These are phyloP conservation scores for Rosa persica DNA, from an alignment of 306 rosid species.

Conservation along the genomic window DNA sequence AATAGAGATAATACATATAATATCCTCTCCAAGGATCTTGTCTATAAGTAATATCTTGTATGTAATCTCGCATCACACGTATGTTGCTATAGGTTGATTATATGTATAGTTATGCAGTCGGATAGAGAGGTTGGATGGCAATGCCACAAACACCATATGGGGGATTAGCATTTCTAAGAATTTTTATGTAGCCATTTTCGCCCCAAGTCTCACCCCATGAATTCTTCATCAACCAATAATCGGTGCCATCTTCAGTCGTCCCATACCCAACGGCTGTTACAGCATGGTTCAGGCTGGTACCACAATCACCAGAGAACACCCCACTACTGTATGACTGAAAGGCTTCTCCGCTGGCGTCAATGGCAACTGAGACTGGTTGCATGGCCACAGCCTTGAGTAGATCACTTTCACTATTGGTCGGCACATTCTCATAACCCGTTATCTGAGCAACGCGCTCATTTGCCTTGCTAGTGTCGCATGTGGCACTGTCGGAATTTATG, in stretches of 20 bases:
- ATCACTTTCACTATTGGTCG: background rate
- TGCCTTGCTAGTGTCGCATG: background rate
- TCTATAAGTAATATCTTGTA: too few relatives aligned
- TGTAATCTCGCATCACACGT: too few relatives aligned
- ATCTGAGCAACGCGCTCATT: background rate
- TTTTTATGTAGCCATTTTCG: conserved; percentile 29
- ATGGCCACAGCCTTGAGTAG: conserved; percentile 19
- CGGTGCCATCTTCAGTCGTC: background rate
- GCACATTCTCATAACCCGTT: background rate
- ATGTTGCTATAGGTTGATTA: too few relatives aligned
- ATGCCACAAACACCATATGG: background rate
- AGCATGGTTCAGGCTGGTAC: background rate
- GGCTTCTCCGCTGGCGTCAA: background rate
- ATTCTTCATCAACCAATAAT: conserved; percentile 32
- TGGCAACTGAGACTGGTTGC: conserved; percentile 18
- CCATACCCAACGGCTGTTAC: conserved; percentile 30
- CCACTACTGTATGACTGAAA: background rate
- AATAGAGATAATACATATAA: too few relatives aligned
- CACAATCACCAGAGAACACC: conserved; percentile 15
- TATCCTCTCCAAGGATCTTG: too few relatives aligned
- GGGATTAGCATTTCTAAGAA: conserved; percentile 1
- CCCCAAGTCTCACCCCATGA: conserved; percentile 35
- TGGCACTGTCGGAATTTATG: background rate
- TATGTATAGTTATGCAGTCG: background rate
- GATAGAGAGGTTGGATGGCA: background rate